Conservation (phyloP, 371 early-diverging fungal genomes). For the Saksenaea oblongispora region DNA sequence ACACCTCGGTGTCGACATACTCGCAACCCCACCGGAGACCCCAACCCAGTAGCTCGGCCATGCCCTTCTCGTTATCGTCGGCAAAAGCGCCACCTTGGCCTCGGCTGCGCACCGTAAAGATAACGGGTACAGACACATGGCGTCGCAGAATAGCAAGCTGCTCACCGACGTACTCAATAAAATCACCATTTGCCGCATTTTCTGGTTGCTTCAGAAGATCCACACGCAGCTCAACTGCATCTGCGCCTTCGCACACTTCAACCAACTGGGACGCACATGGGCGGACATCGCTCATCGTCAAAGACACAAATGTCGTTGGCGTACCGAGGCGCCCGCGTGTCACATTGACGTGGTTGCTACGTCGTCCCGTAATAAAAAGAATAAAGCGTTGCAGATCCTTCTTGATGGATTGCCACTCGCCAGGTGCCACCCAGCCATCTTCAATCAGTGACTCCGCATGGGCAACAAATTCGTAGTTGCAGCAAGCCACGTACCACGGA, state of each 20-base stretch:
- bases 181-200: constrained; percentile 20
- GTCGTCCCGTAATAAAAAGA: constrained; percentile 57
- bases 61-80: constrained; percentile 57
- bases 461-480: constrained; percentile 80
- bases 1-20: constrained; percentile 91
- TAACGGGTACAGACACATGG: constrained; percentile 73
- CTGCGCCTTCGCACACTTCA: constrained; percentile 74
- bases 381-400: constrained; percentile 70
- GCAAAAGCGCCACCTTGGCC: constrained; percentile 90
- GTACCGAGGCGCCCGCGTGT: constrained; percentile 36
- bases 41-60: constrained; percentile 66
- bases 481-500: constrained; percentile 77
- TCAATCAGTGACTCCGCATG: constrained; percentile 41
- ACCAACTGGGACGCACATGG: constrained; percentile 49
- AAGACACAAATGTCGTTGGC: constrained; percentile 84
- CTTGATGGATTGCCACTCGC: constrained; percentile 70
- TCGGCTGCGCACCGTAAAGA: constrained; percentile 90
- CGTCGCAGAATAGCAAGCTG: constrained; percentile 83
- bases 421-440: constrained; percentile 43
- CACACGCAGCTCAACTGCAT: constrained; percentile 93
- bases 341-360: constrained; percentile 43
- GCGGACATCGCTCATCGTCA: constrained; percentile 80
- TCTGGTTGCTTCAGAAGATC: constrained; percentile 74
- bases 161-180: constrained; percentile 69
- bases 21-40: constrained; percentile 91